These are phyloP conservation scores for Moniliella sp. DNA, from an alignment of 1,284 basidiomycete genomes.

Conservation along the genomic window DNA sequence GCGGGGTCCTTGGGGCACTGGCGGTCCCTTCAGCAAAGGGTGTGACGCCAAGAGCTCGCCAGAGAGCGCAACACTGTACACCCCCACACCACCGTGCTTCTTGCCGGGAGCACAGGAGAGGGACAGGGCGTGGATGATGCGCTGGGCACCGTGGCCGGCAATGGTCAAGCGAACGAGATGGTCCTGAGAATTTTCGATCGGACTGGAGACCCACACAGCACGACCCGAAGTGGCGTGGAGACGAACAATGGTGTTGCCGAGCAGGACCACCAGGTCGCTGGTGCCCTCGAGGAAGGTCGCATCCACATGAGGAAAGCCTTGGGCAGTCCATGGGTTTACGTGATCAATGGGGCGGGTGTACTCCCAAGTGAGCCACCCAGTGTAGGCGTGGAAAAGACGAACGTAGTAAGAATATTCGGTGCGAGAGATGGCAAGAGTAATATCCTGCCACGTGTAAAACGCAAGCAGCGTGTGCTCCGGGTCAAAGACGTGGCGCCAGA, in stretches of 20 bases:
- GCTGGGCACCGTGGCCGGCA: no score
- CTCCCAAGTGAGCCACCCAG: constrained; percentile 53
- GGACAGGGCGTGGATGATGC: no score
- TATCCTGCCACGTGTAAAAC: neutral
- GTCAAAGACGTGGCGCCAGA: constrained; percentile 59
- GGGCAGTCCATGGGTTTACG: neutral
- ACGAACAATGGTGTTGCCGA: constrained; percentile 12
- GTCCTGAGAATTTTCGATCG: neutral
- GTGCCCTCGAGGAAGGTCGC: constrained; percentile 8
- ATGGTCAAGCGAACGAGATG: no score
- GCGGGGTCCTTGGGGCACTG: no score
- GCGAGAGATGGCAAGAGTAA: constrained; percentile 53
- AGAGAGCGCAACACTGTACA: no score
- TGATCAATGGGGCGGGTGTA: constrained; percentile 6
- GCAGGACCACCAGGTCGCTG: constrained; percentile 10
- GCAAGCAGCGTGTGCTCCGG: constrained; percentile 11
- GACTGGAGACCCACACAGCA: neutral
- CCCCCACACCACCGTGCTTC: no score
- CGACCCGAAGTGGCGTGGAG: neutral
- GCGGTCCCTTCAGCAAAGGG: no score
- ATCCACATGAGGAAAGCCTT: constrained; percentile 10
- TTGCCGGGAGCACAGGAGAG: no score
- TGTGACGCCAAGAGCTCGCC: no score
- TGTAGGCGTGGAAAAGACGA: constrained; percentile 48
- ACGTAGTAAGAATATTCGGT: constrained; percentile 48